Percentiles rank a stretch among this genome's conserved stretches.
Conservation (phyloP, 2,329 filamentous ascomycete species). For the Arthrobotrys musiformis region DNA sequence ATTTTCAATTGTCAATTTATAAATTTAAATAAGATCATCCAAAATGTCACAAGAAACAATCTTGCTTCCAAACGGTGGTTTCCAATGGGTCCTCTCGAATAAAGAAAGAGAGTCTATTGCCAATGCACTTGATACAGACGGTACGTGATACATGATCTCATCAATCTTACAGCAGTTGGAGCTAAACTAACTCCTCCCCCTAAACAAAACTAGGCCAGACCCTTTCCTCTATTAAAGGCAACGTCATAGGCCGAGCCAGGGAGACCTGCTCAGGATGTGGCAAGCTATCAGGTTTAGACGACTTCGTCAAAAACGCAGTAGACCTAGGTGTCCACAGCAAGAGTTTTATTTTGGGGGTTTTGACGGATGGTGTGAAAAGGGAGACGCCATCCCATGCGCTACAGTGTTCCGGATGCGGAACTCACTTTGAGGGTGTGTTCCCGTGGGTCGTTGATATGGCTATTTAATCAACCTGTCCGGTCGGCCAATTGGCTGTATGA, state of each 20-base stretch:
- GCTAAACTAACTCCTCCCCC: neutral
- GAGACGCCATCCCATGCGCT: neutral
- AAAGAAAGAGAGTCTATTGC: neutral
- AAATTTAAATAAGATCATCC: no score
- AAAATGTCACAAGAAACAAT: neutral
- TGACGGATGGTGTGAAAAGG: neutral
- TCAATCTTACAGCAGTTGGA: neutral
- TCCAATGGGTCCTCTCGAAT: neutral
- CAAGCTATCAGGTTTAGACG: slow-evolving; percentile 1
- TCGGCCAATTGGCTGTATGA: no score
- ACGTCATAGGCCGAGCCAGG: neutral
- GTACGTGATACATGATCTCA: neutral
- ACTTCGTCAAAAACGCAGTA: slow-evolving; percentile 1
- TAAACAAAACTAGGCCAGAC: neutral
- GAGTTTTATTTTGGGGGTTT: neutral
- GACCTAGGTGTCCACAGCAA: neutral
- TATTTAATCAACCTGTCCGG: no score
- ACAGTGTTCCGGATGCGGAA: neutral
- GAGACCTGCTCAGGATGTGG: neutral
- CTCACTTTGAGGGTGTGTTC: neutral
- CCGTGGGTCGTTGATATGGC: neutral
- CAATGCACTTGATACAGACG: neutral
- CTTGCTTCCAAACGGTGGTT: no score
- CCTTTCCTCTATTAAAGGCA: neutral
- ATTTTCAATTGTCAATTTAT: no score